Conservation (phyloP, 176 grass and related monocot genomes). For the Bolboschoenus planiculmis region DNA sequence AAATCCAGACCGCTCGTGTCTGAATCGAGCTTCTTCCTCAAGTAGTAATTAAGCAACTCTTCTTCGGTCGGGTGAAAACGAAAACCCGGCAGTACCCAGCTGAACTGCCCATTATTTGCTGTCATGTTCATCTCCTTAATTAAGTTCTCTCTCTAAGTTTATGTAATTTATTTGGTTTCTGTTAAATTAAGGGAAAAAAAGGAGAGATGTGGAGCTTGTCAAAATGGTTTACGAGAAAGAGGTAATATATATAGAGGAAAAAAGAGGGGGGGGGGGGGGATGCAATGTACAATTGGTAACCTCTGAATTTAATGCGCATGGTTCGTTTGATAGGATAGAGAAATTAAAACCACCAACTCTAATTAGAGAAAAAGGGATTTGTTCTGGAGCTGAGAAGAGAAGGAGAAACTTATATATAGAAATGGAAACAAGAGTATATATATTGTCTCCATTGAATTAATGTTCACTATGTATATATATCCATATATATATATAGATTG, state of each 20-base stretch:
- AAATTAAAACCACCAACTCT: neutral
- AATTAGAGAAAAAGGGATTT: neutral
- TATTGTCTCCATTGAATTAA: neutral
- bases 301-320: slow-evolving; percentile 5
- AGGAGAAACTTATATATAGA: neutral
- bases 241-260: neutral
- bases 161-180: neutral
- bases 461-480: neutral
- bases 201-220: neutral
- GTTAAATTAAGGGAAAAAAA: neutral
- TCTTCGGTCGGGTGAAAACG: slow-evolving; percentile 85
- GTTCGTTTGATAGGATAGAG: neutral
- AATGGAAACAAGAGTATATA: neutral
- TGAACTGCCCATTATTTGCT: neutral
- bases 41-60: slow-evolving; percentile 79
- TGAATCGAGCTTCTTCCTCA: slow-evolving; percentile 67
- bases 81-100: slow-evolving; percentile 56
- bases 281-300: neutral
- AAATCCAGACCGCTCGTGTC: slow-evolving; percentile 77
- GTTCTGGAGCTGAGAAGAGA: neutral
- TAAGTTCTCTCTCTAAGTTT: neutral
- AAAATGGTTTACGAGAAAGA: neutral
- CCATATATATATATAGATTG: neutral
- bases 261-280: neutral
- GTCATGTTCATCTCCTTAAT: neutral